Evolutionary conservation across 768 basidiomycete genomes (phyloP).

Genomic region (Scleroderma bovista): DNA sequence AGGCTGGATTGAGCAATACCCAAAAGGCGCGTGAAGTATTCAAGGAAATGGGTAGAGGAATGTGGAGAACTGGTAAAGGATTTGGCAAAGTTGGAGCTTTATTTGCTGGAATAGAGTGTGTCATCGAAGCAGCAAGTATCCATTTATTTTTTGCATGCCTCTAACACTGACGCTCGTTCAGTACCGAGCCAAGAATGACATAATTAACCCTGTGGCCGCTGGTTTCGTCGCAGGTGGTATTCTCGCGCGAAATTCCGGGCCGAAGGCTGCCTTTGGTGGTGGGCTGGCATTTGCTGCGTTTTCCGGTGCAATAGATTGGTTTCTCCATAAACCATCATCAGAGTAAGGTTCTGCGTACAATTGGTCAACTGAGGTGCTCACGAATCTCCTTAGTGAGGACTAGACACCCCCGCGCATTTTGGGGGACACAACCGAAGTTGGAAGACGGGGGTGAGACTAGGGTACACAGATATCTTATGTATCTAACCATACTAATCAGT

Average conservation of each 20-base stretch:
- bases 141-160: not conserved
- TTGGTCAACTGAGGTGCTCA: slow-evolving; percentile 9
- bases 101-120: slow-evolving; percentile 94
- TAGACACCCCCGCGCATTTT: slow-evolving; percentile 12
- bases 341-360: slow-evolving; percentile 45
- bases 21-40: slow-evolving; percentile 85
- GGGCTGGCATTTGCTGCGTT: slow-evolving; percentile 92
- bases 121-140: slow-evolving; percentile 82
- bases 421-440: too few species aligned
- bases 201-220: slow-evolving; percentile 82
- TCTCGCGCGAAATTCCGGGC: slow-evolving; percentile 82
- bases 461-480: too few species aligned
- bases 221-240: slow-evolving; percentile 88
- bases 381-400: slow-evolving; percentile 32
- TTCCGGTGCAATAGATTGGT: slow-evolving; percentile 83
- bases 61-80: slow-evolving; percentile 86
- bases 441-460: too few species aligned
- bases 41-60: slow-evolving; percentile 90
- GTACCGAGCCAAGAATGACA: slow-evolving; percentile 97
- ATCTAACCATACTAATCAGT: too few species aligned
- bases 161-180: slow-evolving; percentile 25
- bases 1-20: slow-evolving; percentile 49
- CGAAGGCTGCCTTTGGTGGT: slow-evolving; percentile 81
- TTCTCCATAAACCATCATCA: slow-evolving; percentile 71
- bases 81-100: slow-evolving; percentile 93